These are phyloP conservation scores for Irpex rosettiformis DNA, from an alignment of 1,284 basidiomycete species.

Conservation along the genomic window DNA sequence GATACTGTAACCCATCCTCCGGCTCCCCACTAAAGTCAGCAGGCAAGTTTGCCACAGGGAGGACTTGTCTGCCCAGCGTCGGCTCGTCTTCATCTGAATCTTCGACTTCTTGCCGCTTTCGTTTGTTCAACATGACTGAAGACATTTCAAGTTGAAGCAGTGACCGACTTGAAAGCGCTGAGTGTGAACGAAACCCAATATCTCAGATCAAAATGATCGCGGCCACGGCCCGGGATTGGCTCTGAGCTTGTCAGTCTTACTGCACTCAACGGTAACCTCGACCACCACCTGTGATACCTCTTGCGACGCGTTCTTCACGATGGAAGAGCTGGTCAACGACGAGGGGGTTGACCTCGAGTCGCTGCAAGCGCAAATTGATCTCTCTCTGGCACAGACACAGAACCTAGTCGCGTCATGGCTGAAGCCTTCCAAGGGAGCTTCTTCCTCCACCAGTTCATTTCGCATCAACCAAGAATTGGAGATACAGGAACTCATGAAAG, in stretches of 20 bases:
- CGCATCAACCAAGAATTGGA: conserved; percentile 45
- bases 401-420: conserved; percentile 73
- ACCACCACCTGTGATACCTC: neutral
- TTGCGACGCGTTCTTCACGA: conserved; percentile 2
- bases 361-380: conserved; percentile 72
- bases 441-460: conserved; percentile 19
- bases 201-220: neutral
- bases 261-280: too few species aligned
- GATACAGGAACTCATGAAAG: conserved; percentile 60
- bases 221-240: neutral
- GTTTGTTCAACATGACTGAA: conserved; percentile 12
- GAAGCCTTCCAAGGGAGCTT: conserved; percentile 38
- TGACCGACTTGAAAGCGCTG: too few species aligned
- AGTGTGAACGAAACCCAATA: neutral
- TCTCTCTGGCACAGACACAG: conserved; percentile 72
- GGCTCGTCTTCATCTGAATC: conserved; percentile 30
- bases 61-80: conserved; percentile 44
- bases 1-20: conserved; percentile 72
- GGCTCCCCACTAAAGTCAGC: conserved; percentile 61
- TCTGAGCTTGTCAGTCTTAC: too few species aligned
- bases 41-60: conserved; percentile 74
- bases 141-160: too few species aligned
- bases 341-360: conserved; percentile 59
- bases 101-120: conserved; percentile 23
- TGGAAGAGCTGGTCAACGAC: conserved; percentile 24